phyloP scores from a whole-genome alignment of 164 flowering plant species.

The Akebia trifoliata region DNA sequence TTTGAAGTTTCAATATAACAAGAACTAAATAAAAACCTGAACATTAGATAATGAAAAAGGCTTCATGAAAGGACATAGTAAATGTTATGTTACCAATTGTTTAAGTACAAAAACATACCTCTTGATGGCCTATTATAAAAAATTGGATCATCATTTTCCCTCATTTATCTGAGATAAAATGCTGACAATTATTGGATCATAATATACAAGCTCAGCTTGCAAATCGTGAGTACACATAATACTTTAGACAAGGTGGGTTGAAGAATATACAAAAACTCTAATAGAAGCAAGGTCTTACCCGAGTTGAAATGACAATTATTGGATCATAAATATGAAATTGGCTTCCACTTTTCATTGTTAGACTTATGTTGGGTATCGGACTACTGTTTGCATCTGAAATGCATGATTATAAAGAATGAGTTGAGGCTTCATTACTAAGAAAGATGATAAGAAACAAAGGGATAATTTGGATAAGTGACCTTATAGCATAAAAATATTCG shows the following conservation, averaged over 20 bases:
- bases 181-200: no score
- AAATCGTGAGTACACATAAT: constrained; percentile 7
- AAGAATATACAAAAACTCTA: background rate
- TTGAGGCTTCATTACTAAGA: background rate
- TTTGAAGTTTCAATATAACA: no score
- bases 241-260: background rate
- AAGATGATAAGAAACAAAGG: background rate
- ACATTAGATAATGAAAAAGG: no score
- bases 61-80: no score
- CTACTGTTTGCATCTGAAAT: constrained; percentile 26
- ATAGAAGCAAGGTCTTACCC: constrained; percentile 26
- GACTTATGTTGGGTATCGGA: constrained; percentile 20
- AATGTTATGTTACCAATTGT: no score
- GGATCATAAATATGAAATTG: constrained; percentile 23
- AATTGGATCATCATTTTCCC: no score
- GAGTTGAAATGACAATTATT: constrained; percentile 14
- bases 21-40: no score
- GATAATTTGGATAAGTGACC: constrained; percentile 28
- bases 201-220: constrained; percentile 48
- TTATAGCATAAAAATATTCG: constrained; percentile 62
- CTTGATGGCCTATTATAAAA: no score
- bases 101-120: no score
- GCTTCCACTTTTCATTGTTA: constrained; percentile 32
- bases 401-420: constrained; percentile 16
- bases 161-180: no score